Conservation (phyloP, 495 filamentous ascomycete species). For the Aspergillus campestris region DNA sequence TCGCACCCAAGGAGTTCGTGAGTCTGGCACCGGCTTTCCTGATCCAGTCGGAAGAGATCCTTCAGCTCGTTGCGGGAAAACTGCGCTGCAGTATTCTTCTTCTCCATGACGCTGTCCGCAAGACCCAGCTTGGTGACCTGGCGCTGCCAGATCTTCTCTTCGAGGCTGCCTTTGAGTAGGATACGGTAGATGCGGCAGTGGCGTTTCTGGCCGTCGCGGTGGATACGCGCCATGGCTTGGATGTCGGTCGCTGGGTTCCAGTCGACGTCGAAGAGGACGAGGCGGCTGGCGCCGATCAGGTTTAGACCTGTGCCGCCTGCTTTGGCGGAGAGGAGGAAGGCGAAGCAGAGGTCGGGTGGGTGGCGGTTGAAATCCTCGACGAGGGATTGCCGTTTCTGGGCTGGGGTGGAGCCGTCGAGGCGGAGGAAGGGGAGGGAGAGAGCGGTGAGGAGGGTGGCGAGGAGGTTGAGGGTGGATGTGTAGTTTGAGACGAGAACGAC, state of each 20-base stretch:
- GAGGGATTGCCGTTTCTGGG: constrained; percentile 59
- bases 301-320: constrained; percentile 70
- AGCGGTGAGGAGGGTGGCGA: constrained; percentile 55
- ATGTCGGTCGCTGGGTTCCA: constrained; percentile 79
- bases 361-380: constrained; percentile 71
- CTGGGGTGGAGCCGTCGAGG: constrained; percentile 64
- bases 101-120: constrained; percentile 59
- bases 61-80: constrained; percentile 63
- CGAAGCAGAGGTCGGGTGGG: constrained; percentile 49
- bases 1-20: constrained; percentile 63
- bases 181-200: constrained; percentile 68
- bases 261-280: constrained; percentile 73
- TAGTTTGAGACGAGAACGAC: constrained; percentile 79
- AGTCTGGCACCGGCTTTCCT: constrained; percentile 48
- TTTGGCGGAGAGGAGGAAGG: constrained; percentile 74
- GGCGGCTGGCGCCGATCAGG: constrained; percentile 65
- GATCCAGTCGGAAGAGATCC: constrained; percentile 64
- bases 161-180: constrained; percentile 61
- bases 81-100: constrained; percentile 47
- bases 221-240: constrained; percentile 81
- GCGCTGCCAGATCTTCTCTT: constrained; percentile 82
- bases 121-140: constrained; percentile 68
- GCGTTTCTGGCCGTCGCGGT: constrained; percentile 67
- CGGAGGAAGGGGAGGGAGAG: constrained; percentile 59
- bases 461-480: constrained; percentile 65